Evolutionary conservation across 805 yeast species (phyloP), one percentile per base, ranked within the genome.

Genomic region (Cyberlindnera japonica): DNA sequence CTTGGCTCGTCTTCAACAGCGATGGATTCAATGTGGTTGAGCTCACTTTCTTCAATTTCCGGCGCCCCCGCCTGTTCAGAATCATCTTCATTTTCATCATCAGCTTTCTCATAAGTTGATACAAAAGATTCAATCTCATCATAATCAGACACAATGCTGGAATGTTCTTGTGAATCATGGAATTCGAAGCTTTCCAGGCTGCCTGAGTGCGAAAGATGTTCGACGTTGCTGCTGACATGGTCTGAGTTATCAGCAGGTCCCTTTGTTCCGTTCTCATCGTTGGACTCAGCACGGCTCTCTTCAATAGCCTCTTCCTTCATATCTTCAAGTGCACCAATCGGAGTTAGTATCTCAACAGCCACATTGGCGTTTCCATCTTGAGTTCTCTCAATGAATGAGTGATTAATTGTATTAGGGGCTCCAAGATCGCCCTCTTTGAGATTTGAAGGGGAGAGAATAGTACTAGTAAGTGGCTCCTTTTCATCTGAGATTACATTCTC

Each of bases 101-200:
- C 41, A 9, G 31, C 35, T 9, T 49, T 50, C 14, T 58, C 63
- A 41, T 50, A 49, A 3, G 61, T 43, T 2, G 61, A 48, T 16
- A 51, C 49, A 31, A 58, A 49, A 15, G 59, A 50, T 15, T 58
- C 64, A 14, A 53, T 50, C 15, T 59, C 69, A 35, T 44, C 42
- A 27, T 41, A 37, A 8, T 18, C 37, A 6, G 47, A 43, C 8
- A 12, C 36, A 3, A 14, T 9, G 23, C 35, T 18, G 12, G 25
- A n/a, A 18, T 33, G 33, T 11, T 33, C 37, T 9, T 6, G 12
- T 7, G 41, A 37, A 20, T 41, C 44, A 24, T 41, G 41, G 26
- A 13, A 35, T 16, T 22, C 33, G n/a, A 26, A n/a, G 14, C 39
- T 40, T 8, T 35, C 29, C 9, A 25, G 9, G 16, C 36, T 40